Evolutionary conservation across 2,329 filamentous ascomycete species (phyloP), one percentile per base, ranked within the genome.

Genomic region (Colletotrichum somersetense): DNA sequence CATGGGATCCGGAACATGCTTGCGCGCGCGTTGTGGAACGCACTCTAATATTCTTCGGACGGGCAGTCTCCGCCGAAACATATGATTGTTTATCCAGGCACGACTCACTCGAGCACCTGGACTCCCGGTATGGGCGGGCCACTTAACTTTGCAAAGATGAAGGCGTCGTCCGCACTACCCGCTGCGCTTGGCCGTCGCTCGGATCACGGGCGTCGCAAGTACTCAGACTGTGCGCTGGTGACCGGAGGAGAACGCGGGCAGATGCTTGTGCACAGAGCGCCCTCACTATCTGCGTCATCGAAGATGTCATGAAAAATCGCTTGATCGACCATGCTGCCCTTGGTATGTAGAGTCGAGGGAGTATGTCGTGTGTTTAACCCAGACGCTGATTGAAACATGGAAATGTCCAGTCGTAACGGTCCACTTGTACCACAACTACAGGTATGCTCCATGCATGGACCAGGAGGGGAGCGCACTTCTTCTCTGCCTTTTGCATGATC

Each of bases 341-440:
- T 52, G 59, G 57, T 26, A 26, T 26, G 26, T 42, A 50, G n/a
- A 62, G 26, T 26, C 52, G 35, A 62, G 57, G 57, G 57, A 52
- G 46, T 23, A 20, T 23, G 46, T 46, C 8, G 46, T 23, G 46
- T 48, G 46, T 67, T 50, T 52, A 38, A 53, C 20, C n/a, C 23
- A 72, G 38, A 50, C 38, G 46, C 57, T 33, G 46, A 52, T 69
- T 72, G 69, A 69, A 69, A 69, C 69, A 59, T 69, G 58, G 44
- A 58, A 50, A 46, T 46, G 53, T 33, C 18, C 52, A 64, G 40
- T 40, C 58, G 59, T 56, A 35, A 61, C 46, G 55, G 59, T 48
- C 59, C 65, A 59, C 65, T 55, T 42, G 35, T 26, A 55, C 18
- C 52, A 42, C 64, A 62, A 55, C 18, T 46, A 42, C 64, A 62